Conservation (phyloP, 306 rosid species). For the Pyrus pyrifolia region DNA sequence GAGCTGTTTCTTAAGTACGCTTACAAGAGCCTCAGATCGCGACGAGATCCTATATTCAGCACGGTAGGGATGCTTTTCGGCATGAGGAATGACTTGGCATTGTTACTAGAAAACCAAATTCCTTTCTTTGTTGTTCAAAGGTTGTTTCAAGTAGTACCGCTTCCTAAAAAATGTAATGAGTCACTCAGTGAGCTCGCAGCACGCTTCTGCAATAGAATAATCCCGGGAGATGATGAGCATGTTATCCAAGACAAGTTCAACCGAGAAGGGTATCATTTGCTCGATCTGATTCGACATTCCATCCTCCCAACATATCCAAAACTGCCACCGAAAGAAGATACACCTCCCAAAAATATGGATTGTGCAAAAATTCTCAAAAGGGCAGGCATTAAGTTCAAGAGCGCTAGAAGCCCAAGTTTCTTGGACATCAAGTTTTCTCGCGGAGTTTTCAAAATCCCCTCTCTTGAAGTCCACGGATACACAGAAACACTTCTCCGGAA, state of each 20-base stretch:
- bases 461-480: conserved; percentile 9
- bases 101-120: conserved; percentile 53
- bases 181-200: conserved; percentile 36
- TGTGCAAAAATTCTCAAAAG: conserved; percentile 22
- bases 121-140: conserved; percentile 41
- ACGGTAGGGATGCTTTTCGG: conserved; percentile 19
- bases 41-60: conserved; percentile 38
- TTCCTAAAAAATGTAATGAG: conserved; percentile 24
- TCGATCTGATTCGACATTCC: conserved; percentile 41
- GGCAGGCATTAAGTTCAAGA: conserved; percentile 37
- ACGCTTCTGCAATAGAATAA: conserved; percentile 30
- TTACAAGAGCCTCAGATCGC: conserved; percentile 30
- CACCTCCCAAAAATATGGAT: background rate
- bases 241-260: conserved; percentile 20
- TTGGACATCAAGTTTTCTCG: conserved; percentile 36
- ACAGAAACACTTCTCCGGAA: conserved; percentile 34
- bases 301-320: conserved; percentile 32
- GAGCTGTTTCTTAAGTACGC: conserved; percentile 43
- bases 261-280: conserved; percentile 49
- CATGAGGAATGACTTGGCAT: conserved; percentile 27
- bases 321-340: background rate
- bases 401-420: conserved; percentile 21
- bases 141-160: conserved; percentile 33
- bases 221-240: conserved; percentile 30
- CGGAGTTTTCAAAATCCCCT: conserved; percentile 44